phyloP scores from a whole-genome alignment of 495 filamentous ascomycete genomes.

The Talaromyces borbonicus region DNA sequence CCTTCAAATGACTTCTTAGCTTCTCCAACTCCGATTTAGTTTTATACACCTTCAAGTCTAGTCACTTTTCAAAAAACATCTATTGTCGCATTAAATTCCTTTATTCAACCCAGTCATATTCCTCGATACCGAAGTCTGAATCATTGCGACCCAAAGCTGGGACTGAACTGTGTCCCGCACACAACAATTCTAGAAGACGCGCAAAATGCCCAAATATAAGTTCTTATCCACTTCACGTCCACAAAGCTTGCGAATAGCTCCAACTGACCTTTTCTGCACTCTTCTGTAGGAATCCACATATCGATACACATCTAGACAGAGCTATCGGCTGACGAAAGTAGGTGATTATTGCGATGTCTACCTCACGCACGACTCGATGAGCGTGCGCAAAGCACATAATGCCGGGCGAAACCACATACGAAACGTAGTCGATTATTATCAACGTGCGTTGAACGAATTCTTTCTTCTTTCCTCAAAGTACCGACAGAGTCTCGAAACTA shows the following conservation, averaged over 20 bases:
- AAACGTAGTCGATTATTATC: conserved; percentile 97
- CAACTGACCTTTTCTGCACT: conserved; percentile 47
- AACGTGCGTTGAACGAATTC: conserved; percentile 54
- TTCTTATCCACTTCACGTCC: conserved; percentile 14
- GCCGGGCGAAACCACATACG: conserved; percentile 90
- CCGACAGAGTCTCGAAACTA: too few relatives aligned
- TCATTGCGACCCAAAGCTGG: too few relatives aligned
- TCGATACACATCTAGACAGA: conserved; percentile 9
- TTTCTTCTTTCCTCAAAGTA: too few relatives aligned
- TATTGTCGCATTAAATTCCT: too few relatives aligned
- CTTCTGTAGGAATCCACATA: conserved; percentile 52
- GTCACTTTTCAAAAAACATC: too few relatives aligned
- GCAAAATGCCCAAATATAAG: conserved; percentile 80
- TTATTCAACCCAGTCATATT: too few relatives aligned
- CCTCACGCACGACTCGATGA: conserved; percentile 99
- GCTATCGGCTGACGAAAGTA: conserved; percentile 26
- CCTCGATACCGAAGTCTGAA: too few relatives aligned
- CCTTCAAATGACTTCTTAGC: too few relatives aligned
- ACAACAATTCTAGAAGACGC: too few relatives aligned
- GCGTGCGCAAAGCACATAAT: conserved; percentile 97
- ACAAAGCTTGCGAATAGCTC: conserved; percentile 10
- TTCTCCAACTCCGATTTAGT: too few relatives aligned
- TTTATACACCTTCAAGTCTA: too few relatives aligned
- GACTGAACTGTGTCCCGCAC: too few relatives aligned
- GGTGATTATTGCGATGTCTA: conserved; percentile 99